A percentile compares a stretch with the other conserved stretches of the same genome.
Evolutionary conservation across 2,329 filamentous ascomycete species (phyloP).

Genomic region (Aspergillus niger): DNA sequence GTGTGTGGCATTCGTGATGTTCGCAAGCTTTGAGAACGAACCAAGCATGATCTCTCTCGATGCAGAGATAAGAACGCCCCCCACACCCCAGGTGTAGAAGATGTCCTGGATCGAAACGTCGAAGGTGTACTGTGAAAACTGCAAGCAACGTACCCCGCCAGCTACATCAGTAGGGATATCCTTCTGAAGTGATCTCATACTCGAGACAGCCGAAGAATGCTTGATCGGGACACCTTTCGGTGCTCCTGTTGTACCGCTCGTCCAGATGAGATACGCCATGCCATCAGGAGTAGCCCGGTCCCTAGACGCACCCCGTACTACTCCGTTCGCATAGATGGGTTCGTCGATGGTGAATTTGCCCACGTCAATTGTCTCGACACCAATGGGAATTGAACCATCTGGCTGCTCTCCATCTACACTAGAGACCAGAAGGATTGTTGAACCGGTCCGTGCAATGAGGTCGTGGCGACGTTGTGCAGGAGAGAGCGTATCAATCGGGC

Average conservation of each 20-base stretch:
- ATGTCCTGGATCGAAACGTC: conserved; percentile 44
- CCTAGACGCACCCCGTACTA: background rate
- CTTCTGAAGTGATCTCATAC: conserved; percentile 38
- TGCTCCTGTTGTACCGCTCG: conserved; percentile 39
- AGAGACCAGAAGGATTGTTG: conserved; percentile 33
- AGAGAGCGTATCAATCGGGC: conserved; percentile 44
- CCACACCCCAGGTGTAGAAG: conserved; percentile 34
- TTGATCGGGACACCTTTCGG: conserved; percentile 44
- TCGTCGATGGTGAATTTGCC: conserved; percentile 18
- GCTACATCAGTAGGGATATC: conserved; percentile 33
- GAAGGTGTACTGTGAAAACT: conserved; percentile 44
- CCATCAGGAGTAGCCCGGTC: conserved; percentile 15
- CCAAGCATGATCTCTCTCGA: conserved; percentile 33
- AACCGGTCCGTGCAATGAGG: conserved; percentile 39
- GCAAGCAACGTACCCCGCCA: conserved; percentile 36
- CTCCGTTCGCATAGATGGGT: background rate
- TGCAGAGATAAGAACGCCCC: conserved; percentile 30
- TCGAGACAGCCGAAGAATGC: conserved; percentile 38
- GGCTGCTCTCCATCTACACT: conserved; percentile 24
- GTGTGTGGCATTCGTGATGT: conserved; percentile 31
- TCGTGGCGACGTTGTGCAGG: conserved; percentile 42
- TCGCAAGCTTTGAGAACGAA: conserved; percentile 30
- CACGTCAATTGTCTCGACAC: conserved; percentile 34
- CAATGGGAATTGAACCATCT: conserved; percentile 29
- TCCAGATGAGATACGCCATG: conserved; percentile 45